Evolutionary conservation across 768 basidiomycete genomes (phyloP), one percentile per base, ranked within the genome.

Genomic region (Strobilomyces confusus): DNA sequence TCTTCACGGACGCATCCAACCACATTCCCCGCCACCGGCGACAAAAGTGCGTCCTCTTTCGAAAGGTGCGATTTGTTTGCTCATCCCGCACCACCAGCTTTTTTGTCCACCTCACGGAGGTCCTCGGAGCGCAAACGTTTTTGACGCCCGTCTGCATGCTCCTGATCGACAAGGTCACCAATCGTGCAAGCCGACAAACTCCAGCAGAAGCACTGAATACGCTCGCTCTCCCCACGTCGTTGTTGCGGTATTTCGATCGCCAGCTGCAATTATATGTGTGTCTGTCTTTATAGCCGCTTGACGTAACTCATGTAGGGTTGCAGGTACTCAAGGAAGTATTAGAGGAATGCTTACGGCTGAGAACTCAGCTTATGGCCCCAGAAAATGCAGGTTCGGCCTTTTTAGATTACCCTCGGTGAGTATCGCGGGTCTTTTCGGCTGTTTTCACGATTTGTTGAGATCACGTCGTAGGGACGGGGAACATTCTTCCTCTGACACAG

Each of bases 1-100:
- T 97, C 42, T 98, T 99, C 72, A 92, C 93, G 0, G 95, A 97
- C 67, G 95, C 97, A 12, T 83, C 89, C 4, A 84, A 82, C 52
- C 90, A 98, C 61, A 82, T 99, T 52, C 97, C 97, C 15, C 84
- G 90, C 5, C 95, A 99, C 69, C 86, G 97, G 22, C 87, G 92
- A 42, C 84, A 88, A 51, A 87, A 86, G 93, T 95, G 9, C 29
- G 83, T 73, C 17, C 49, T 58, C 29, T 30, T 30, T 29, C 42
- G 20, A n/a, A 29, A 36, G 9, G 25, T 8, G 29, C 1, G 19
- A 25, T 6, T 19, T 13, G 38, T 40, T 50, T 43, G 22, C 55
- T 66, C 22, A 65, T 25, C 1, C 25, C 17, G 20, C 32, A 1
- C 12, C 20, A 6, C 5, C 55, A 95, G 92, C 51, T 95, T 99